A percentile compares a stretch with the other conserved stretches of the same genome.
These are phyloP conservation scores for Micromonas pusilla DNA, from an alignment of 139 green algal genomes.

Conservation along the genomic window DNA sequence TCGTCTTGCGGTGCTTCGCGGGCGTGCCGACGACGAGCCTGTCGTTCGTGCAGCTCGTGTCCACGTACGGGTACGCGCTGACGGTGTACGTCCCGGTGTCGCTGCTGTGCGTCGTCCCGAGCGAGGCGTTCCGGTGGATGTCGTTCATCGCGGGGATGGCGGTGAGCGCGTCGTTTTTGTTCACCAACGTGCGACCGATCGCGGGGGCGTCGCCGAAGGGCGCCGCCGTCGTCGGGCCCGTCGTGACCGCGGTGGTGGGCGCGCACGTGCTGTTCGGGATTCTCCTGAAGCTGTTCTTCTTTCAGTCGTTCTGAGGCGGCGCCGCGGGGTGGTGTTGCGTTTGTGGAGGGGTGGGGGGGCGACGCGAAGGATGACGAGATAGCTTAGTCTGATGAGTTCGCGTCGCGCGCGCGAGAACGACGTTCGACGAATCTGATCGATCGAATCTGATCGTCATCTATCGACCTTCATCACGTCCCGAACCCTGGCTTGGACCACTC, in stretches of 20 bases:
- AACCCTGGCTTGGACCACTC: too few relatives aligned
- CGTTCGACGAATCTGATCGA: too few relatives aligned
- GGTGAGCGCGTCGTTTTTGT: not conserved
- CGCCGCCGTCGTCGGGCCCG: not conserved
- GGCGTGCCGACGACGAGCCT: slow-evolving; percentile 19
- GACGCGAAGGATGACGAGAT: too few relatives aligned
- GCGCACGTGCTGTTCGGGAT: not conserved
- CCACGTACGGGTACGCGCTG: slow-evolving; percentile 49
- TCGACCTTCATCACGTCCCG: too few relatives aligned
- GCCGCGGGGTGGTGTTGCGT: too few relatives aligned
- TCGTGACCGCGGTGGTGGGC: not conserved
- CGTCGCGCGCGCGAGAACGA: too few relatives aligned
- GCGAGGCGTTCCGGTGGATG: slow-evolving; percentile 12
- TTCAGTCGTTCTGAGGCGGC: too few relatives aligned
- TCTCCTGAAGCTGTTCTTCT: not conserved
- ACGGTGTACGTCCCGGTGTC: slow-evolving; percentile 41
- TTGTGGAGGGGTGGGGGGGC: too few relatives aligned
- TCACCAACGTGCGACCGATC: slow-evolving; percentile 9
- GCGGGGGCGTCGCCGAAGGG: not conserved
- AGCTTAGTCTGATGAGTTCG: too few relatives aligned
- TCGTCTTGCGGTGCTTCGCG: slow-evolving; percentile 35
- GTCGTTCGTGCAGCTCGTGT: slow-evolving; percentile 34
- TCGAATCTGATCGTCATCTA: too few relatives aligned
- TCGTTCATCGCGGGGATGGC: not conserved
- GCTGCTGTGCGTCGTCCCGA: slow-evolving; percentile 28